phyloP scores from a whole-genome alignment of 2,329 filamentous ascomycete genomes.

The Colletotrichum eleusines region DNA sequence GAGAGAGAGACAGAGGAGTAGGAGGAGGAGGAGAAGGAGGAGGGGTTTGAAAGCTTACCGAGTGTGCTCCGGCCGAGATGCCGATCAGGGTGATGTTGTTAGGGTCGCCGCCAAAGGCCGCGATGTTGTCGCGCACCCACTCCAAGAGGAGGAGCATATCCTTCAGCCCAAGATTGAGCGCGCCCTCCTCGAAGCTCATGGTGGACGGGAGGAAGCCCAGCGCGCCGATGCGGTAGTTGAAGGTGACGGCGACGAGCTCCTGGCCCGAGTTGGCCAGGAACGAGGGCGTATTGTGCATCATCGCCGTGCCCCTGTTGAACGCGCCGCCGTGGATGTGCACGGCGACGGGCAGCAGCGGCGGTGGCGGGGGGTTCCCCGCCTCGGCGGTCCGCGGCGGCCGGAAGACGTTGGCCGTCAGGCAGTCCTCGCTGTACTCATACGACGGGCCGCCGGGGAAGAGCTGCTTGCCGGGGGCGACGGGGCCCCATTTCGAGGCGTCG shows the following conservation, averaged over 20 bases:
- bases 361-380: no score
- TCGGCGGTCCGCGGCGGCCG: conserved; percentile 48
- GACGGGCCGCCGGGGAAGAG: conserved; percentile 46
- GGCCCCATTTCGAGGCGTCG: conserved; percentile 53
- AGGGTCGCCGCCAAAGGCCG: conserved; percentile 70
- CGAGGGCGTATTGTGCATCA: conserved; percentile 70
- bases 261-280: conserved; percentile 69
- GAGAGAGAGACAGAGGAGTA: not conserved
- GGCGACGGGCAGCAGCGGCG: conserved; percentile 56
- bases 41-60: conserved; percentile 51
- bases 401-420: conserved; percentile 67
- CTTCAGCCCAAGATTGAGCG: conserved; percentile 73
- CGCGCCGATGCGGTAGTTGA: conserved; percentile 74
- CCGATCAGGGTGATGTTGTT: conserved; percentile 72
- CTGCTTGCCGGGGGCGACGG: conserved; percentile 53
- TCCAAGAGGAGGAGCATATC: conserved; percentile 71
- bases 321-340: conserved; percentile 74
- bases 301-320: conserved; percentile 67
- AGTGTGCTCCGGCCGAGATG: conserved; percentile 72
- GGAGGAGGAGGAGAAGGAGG: no score
- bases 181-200: conserved; percentile 64
- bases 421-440: conserved; percentile 59
- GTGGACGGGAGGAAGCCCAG: conserved; percentile 76
- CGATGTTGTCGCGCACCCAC: conserved; percentile 73
- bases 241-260: conserved; percentile 68